Evolutionary conservation across 2,329 filamentous ascomycete genomes (phyloP), one percentile per base, ranked within the genome.

Genomic region (Ophiostoma sp.): DNA sequence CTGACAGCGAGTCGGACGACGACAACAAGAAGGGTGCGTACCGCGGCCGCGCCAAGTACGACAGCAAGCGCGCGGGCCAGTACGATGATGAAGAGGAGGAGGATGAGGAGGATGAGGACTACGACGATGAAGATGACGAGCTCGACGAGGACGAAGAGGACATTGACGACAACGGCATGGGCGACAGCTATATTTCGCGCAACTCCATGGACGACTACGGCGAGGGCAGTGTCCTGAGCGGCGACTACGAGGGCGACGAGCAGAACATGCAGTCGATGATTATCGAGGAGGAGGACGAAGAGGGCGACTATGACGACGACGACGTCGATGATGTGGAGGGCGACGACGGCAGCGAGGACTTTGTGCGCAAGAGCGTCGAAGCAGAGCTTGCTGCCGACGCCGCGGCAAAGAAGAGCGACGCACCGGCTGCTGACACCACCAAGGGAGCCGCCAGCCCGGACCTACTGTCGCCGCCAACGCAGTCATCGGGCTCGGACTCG

Each of bases 1-100:
- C 91, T 0, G 91, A 90, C 68, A 96, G 91, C 64, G 94, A 95
- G 72, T 88, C 84, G 41, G 86, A 85, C 1, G 85, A 83, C 7
- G 83, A 84, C 57, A 67, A 41, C 20, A 39, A 41, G 23, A 70
- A 41, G 27, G n/a, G 23, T 23, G 60, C 17, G 33, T 67, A 52
- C 70, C 39, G 44, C 27, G 36, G 67, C 41, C 67, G 67, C 5
- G 20, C 67, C n/a, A 64, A 60, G 57, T 66, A 62, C 33, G 54
- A 70, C 33, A 72, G 69, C 23, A 70, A 68, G 31, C 39, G 33
- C 1, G 54, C 17, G 0, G 11, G n/a, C 39, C 44, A 67, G 27
- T 35, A 65, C 13, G 31, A 36, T 4, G 65, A 67, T 3, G 77
- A 78, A 39, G 77, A 78, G 20, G 76, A 79, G 48, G 78, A 79